Evolutionary conservation across 129 eudicot species (phyloP).

Genomic region (Rutidosis leptorrhynchoides): DNA sequence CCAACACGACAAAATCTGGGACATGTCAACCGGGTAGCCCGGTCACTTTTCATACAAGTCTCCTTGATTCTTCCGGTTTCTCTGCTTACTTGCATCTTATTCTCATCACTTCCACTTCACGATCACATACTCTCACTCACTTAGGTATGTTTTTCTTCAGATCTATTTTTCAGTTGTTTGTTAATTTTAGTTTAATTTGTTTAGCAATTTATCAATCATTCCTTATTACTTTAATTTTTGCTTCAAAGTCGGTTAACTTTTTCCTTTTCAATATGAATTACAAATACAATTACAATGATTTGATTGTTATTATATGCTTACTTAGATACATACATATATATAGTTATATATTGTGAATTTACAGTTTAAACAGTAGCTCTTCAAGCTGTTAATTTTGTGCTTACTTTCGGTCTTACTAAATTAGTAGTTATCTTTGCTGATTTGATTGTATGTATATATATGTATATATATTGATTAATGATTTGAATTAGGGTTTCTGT

Average conservation of each 20-base stretch:
- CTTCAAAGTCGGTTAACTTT: constrained; percentile 5
- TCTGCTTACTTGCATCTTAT: constrained; percentile 13
- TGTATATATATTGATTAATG: background rate
- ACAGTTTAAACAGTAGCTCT: constrained; percentile 4
- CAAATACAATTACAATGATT: constrained; percentile 14
- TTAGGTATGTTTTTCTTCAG: constrained; percentile 24
- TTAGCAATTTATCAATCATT: background rate
- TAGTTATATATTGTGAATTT: background rate
- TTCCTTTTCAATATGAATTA: constrained; percentile 14
- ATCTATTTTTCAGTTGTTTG: constrained; percentile 24
- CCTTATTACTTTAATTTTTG: background rate
- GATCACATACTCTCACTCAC: constrained; percentile 27
- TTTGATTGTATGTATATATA: constrained; percentile 7
- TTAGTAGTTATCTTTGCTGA: constrained; percentile 8
- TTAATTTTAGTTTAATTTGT: background rate
- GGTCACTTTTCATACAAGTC: constrained; percentile 31
- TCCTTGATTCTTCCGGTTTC: constrained; percentile 16
- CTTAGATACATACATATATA: background rate
- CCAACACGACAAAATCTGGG: constrained; percentile 4
- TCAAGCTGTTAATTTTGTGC: background rate
- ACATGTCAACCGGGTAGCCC: constrained; percentile 35
- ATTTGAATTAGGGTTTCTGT: constrained; percentile 24
- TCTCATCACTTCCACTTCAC: constrained; percentile 26
- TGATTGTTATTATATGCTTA: background rate
- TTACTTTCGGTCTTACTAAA: constrained; percentile 7